phyloP scores from a whole-genome alignment of 306 rosid genomes.

The Albizia julibrissin region DNA sequence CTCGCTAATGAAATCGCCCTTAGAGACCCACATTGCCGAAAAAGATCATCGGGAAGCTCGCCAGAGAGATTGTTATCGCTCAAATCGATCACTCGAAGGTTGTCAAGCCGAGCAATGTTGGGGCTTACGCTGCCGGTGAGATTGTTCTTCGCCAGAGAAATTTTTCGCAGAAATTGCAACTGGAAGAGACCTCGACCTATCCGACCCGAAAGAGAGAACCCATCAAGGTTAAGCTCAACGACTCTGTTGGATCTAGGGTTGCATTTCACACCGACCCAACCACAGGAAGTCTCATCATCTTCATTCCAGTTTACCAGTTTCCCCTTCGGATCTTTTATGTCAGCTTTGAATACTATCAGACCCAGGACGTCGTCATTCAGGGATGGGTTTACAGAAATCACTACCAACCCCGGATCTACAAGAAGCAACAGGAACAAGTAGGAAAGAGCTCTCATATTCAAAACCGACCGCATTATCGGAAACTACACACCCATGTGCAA shows the following conservation, averaged over 20 bases:
- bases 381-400: slow-evolving; percentile 65
- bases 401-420: slow-evolving; percentile 40
- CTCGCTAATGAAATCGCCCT: slow-evolving; percentile 64
- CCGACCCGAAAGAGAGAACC: slow-evolving; percentile 77
- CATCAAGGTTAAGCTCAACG: slow-evolving; percentile 78
- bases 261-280: slow-evolving; percentile 84
- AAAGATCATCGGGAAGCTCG: slow-evolving; percentile 68
- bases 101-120: slow-evolving; percentile 63
- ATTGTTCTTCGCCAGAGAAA: slow-evolving; percentile 73
- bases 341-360: slow-evolving; percentile 90
- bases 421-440: slow-evolving; percentile 42
- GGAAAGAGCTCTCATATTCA: slow-evolving; percentile 44
- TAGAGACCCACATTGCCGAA: slow-evolving; percentile 93
- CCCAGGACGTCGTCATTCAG: slow-evolving; percentile 96
- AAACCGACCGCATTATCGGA: slow-evolving; percentile 47
- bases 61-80: slow-evolving; percentile 76
- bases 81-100: slow-evolving; percentile 77
- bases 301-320: slow-evolving; percentile 81
- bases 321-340: slow-evolving; percentile 79
- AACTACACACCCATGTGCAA: slow-evolving; percentile 52
- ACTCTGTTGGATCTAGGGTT: slow-evolving; percentile 92
- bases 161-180: slow-evolving; percentile 68
- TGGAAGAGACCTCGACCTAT: slow-evolving; percentile 81
- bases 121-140: slow-evolving; percentile 73
- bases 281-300: slow-evolving; percentile 81